phyloP scores from a whole-genome alignment of 768 basidiomycete genomes.

The Kwoniella europaea region DNA sequence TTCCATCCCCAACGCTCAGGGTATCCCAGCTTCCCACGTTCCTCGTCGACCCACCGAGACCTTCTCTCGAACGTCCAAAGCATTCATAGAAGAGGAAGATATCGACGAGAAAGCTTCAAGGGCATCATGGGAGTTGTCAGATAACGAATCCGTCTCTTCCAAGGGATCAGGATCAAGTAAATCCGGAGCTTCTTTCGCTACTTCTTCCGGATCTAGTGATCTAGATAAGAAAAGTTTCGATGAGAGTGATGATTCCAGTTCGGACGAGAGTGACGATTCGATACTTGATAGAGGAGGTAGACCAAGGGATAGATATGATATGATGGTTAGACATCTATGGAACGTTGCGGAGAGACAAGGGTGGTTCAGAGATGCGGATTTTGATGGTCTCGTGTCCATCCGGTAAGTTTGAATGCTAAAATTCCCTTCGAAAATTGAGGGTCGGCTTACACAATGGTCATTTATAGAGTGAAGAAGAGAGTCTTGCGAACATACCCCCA shows the following conservation, averaged over 20 bases:
- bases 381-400: constrained; percentile 54
- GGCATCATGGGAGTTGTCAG: constrained; percentile 52
- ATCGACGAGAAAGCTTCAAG: constrained; percentile 35
- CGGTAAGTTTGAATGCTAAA: constrained; percentile 32
- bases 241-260: constrained; percentile 17
- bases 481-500: constrained; percentile 44
- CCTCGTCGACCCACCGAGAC: constrained; percentile 47
- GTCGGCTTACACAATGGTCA: too few species aligned
- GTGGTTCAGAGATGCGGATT: constrained; percentile 54
- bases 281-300: constrained; percentile 35
- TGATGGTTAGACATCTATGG: constrained; percentile 56
- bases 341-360: constrained; percentile 46
- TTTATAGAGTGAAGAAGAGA: constrained; percentile 43
- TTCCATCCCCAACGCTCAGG: constrained; percentile 32
- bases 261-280: constrained; percentile 27
- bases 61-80: constrained; percentile 19
- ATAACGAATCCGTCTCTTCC: constrained; percentile 32
- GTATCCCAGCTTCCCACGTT: constrained; percentile 36
- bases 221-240: constrained; percentile 28
- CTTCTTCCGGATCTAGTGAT: constrained; percentile 22
- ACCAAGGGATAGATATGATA: constrained; percentile 43
- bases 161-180: constrained; percentile 20
- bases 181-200: constrained; percentile 10
- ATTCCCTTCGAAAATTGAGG: too few species aligned
- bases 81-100: constrained; percentile 30